These are phyloP conservation scores for Gnetum montanum DNA, from an alignment of 75 land plant species.

Conservation along the genomic window DNA sequence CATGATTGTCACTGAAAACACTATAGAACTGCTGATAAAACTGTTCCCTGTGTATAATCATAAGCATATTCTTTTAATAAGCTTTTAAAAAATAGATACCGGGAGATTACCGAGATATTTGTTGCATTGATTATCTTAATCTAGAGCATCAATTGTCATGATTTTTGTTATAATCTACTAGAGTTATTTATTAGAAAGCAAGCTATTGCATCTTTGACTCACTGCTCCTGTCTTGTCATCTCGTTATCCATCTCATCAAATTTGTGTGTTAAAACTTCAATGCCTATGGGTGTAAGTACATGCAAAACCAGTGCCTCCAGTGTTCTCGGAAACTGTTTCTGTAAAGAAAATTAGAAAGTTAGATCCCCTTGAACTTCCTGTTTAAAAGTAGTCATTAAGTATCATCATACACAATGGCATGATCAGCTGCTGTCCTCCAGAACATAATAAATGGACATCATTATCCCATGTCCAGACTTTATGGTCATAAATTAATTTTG, in stretches of 20 bases:
- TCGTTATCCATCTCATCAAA: slow-evolving; percentile 81
- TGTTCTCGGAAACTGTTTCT: slow-evolving; percentile 81
- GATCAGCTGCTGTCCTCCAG: no score
- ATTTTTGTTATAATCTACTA: no score
- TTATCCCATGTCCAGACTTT: no score
- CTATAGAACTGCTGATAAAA: slow-evolving; percentile 76
- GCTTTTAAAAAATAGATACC: neutral
- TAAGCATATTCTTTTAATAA: neutral
- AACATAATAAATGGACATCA: no score
- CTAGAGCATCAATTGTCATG: slow-evolving; percentile 1
- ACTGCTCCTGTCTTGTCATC: slow-evolving; percentile 45
- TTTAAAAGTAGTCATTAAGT: no score
- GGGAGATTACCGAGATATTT: neutral
- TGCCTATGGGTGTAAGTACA: slow-evolving; percentile 64
- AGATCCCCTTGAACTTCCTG: no score
- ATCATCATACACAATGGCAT: no score
- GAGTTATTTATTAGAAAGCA: neutral
- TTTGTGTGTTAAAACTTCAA: slow-evolving; percentile 74
- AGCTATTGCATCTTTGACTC: slow-evolving; percentile 1
- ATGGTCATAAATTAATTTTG: no score
- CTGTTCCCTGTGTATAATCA: slow-evolving; percentile 30
- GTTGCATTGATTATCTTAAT: neutral
- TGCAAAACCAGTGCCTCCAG: slow-evolving; percentile 74
- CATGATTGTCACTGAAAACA: slow-evolving; percentile 70
- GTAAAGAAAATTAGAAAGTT: neutral